phyloP scores from a whole-genome alignment of 169 alveolate species.

The Babesia divergens region DNA sequence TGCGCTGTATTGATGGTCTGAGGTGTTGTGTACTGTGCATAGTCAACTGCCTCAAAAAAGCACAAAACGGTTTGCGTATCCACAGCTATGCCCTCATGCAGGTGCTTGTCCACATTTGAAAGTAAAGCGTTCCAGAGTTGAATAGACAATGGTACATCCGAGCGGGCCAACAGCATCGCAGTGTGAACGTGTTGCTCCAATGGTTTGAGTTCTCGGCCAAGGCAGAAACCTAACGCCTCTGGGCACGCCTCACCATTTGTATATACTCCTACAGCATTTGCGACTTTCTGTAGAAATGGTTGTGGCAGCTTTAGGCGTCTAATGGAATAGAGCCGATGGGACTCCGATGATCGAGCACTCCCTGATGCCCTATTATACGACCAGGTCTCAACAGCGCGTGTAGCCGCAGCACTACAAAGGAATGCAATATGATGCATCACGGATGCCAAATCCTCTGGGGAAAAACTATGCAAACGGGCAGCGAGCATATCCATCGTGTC shows the following conservation, averaged over 20 bases:
- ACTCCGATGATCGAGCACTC: slow-evolving; percentile 6
- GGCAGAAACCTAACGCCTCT: neutral
- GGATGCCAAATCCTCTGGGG: slow-evolving; percentile 15
- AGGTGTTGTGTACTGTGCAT: slow-evolving; percentile 38
- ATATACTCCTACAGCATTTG: slow-evolving; percentile 20
- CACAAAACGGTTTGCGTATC: neutral
- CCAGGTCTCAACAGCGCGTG: slow-evolving; percentile 39
- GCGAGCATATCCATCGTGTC: slow-evolving; percentile 55
- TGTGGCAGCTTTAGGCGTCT: slow-evolving; percentile 15
- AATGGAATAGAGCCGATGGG: slow-evolving; percentile 28
- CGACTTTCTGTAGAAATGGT: slow-evolving; percentile 10
- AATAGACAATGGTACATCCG: slow-evolving; percentile 51
- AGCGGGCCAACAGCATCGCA: slow-evolving; percentile 26
- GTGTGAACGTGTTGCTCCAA: slow-evolving; percentile 24
- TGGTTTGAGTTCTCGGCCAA: neutral
- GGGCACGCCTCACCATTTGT: neutral
- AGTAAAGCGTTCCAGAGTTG: slow-evolving; percentile 35
- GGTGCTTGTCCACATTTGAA: neutral
- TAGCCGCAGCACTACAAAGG: slow-evolving; percentile 30
- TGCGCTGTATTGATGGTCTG: slow-evolving; percentile 17
- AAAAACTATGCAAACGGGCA: neutral
- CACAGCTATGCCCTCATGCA: neutral
- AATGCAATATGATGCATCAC: slow-evolving; percentile 17
- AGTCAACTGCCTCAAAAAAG: slow-evolving; percentile 28
- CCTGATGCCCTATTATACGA: slow-evolving; percentile 32